A percentile compares a stretch with the other conserved stretches of the same genome.
Conservation (phyloP, 2,329 filamentous ascomycete species). For the Trichothecium roseum region DNA sequence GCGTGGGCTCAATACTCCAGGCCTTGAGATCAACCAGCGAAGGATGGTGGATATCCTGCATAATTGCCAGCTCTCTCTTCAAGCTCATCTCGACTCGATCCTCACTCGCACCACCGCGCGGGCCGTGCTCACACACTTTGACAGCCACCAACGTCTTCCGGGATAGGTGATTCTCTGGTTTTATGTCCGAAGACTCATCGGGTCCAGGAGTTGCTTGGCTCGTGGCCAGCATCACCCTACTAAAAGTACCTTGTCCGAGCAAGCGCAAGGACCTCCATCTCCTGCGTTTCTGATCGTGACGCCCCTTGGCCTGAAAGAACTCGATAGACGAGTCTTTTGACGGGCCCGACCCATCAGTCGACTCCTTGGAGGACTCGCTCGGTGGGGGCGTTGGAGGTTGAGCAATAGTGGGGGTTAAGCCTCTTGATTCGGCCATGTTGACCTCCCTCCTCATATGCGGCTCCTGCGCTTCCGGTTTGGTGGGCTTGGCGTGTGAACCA, state of each 20-base stretch:
- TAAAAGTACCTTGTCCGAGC: conserved; percentile 91
- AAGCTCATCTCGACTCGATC: conserved; percentile 87
- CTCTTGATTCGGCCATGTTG: conserved; percentile 69
- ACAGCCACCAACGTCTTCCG: conserved; percentile 83
- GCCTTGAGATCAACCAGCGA: conserved; percentile 86
- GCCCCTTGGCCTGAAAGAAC: conserved; percentile 59
- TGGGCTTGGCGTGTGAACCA: conserved; percentile 40
- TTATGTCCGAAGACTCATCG: conserved; percentile 21
- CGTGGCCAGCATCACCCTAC: conserved; percentile 83
- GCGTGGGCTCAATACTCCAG: conserved; percentile 73
- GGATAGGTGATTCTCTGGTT: conserved; percentile 27
- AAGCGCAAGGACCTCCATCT: conserved; percentile 71
- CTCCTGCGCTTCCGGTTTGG: conserved; percentile 26
- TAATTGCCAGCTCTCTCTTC: conserved; percentile 89
- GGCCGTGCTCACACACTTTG: conserved; percentile 92
- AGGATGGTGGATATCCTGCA: conserved; percentile 79
- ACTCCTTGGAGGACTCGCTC: conserved; percentile 55
- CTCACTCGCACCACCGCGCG: conserved; percentile 85
- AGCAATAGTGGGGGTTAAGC: conserved; percentile 50
- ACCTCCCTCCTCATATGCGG: conserved; percentile 60
- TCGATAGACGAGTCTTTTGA: conserved; percentile 37
- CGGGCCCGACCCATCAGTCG: conserved; percentile 26
- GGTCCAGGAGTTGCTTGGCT: conserved; percentile 49
- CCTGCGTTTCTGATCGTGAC: conserved; percentile 58
- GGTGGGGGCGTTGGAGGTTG: conserved; percentile 72